Percentiles rank a stretch among this genome's conserved stretches.
These are phyloP conservation scores for Colletotrichum horii DNA, from an alignment of 2,329 filamentous ascomycete species.

Conservation along the genomic window DNA sequence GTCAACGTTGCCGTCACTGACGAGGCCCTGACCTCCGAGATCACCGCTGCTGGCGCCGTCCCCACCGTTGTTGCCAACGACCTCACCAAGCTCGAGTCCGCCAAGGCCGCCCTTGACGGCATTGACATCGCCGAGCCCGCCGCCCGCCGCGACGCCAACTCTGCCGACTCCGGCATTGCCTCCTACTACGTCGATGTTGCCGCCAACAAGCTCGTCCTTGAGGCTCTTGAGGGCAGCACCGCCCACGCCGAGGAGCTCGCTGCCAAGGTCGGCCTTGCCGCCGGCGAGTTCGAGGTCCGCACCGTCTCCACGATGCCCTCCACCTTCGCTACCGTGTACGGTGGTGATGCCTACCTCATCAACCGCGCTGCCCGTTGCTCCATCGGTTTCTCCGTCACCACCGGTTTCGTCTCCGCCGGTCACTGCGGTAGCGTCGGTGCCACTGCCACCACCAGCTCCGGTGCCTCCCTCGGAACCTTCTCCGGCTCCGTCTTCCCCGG, in stretches of 20 bases:
- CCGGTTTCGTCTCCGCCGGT: constrained; percentile 44
- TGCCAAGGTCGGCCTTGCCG: constrained; percentile 38
- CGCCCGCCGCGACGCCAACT: constrained; percentile 27
- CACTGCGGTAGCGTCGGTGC: constrained; percentile 40
- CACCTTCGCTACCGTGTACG: constrained; percentile 38
- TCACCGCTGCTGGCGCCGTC: constrained; percentile 39
- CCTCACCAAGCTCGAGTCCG: constrained; percentile 43
- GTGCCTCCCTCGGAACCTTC: constrained; percentile 38
- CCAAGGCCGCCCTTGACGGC: constrained; percentile 46
- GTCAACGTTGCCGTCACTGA: constrained; percentile 43
- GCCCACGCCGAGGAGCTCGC: constrained; percentile 39
- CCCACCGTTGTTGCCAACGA: constrained; percentile 36
- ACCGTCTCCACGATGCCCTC: constrained; percentile 36
- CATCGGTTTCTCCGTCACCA: constrained; percentile 44
- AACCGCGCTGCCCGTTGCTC: constrained; percentile 37
- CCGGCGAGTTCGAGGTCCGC: constrained; percentile 39
- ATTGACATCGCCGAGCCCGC: constrained; percentile 37
- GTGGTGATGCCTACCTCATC: constrained; percentile 44
- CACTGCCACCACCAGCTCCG: constrained; percentile 35
- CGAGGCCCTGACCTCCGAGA: constrained; percentile 36
- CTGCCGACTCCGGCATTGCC: constrained; percentile 34
- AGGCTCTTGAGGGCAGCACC: constrained; percentile 39
- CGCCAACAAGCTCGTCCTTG: constrained; percentile 44
- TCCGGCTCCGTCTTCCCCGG: constrained; percentile 42
- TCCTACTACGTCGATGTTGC: constrained; percentile 43